Evolutionary conservation across 306 rosid genomes (phyloP), one percentile per base, ranked within the genome.

Genomic region (Rosa lucieae): DNA sequence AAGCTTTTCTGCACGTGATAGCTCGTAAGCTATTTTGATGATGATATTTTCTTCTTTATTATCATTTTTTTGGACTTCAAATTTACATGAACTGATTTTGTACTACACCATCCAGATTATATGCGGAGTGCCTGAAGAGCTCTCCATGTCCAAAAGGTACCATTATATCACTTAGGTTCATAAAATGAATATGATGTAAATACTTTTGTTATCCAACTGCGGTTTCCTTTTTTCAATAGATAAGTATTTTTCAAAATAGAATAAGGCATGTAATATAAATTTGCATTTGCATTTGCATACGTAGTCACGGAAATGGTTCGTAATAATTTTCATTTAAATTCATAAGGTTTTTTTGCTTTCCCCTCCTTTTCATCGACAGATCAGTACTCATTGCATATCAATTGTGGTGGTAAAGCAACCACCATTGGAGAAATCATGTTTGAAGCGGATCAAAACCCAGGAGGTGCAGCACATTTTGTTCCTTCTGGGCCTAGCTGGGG

Each of bases 401-500:
- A 74, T 11, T 74, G 77, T 21, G 77, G 77, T 3, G 77, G 77
- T 40, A 53, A 0, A 1, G 14, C 14, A 56, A 40, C 68, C 77
- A 56, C 68, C 37, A 23, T 40, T 56, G 77, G 14, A 74, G 17
- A 40, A 11, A 13, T 56, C 10, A 8, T 3, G 7, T 74, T 56
- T 40, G 68, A 74, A 55, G 68, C 13, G 0, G 77, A 74, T 21
- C 5, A 3, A 21, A 21, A 56, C 23, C 5, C 0, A 1, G 77
- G 77, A 13, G 77, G 77, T 74, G 3, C 40, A 39, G 67, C 77
- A 13, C 3, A 56, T 0, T 74, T 56, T 4, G 4, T 6, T 56
- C 68, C 68, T 2, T 2, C 43, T 4, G 3, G 52, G 14, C 23
- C 77, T n/a, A 7, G 8, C 84, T 58, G 96, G 96, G 93, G 93